A percentile compares a stretch with the other conserved stretches of the same genome.
Evolutionary conservation across 2,329 filamentous ascomycete genomes (phyloP).

Genomic region (Ceratocystis huliohia): DNA sequence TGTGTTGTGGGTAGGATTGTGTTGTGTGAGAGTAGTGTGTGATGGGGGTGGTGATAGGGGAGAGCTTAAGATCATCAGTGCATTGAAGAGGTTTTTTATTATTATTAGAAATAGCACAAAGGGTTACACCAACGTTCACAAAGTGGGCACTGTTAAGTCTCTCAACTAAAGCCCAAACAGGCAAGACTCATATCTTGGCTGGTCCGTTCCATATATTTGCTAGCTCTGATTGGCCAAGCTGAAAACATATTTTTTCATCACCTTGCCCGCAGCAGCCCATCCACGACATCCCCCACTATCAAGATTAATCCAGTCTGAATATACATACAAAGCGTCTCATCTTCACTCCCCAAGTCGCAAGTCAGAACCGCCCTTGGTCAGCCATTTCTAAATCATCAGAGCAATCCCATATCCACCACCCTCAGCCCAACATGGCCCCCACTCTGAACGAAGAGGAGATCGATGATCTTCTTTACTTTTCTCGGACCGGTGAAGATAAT

Average conservation of each 20-base stretch:
- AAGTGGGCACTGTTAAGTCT: not conserved
- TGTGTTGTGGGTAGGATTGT: too few relatives aligned
- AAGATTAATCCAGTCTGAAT: conserved; percentile 12
- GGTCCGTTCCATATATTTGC: conserved; percentile 14
- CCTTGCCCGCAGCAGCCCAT: not conserved
- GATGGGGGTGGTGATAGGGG: too few relatives aligned
- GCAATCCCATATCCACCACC: conserved; percentile 12
- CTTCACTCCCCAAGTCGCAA: conserved; percentile 11
- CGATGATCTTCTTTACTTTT: conserved; percentile 82
- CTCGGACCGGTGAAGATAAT: conserved; percentile 61
- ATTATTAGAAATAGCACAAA: not conserved
- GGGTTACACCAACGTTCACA: not conserved
- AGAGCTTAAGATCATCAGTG: too few relatives aligned
- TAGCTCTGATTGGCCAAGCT: conserved; percentile 13
- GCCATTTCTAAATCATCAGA: not conserved
- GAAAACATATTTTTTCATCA: conserved; percentile 13
- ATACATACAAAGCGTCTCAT: conserved; percentile 12
- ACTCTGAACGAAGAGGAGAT: conserved; percentile 64
- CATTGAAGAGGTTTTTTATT: too few relatives aligned
- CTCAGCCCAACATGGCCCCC: conserved; percentile 32
- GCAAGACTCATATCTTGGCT: conserved; percentile 6
- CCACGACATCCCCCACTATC: conserved; percentile 16
- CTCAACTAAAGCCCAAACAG: conserved; percentile 7
- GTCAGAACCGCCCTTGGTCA: not conserved
- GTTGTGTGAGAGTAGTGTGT: too few relatives aligned